phyloP scores from a whole-genome alignment of 2,329 filamentous ascomycete genomes.

The Chrysoporthe puriensis region DNA sequence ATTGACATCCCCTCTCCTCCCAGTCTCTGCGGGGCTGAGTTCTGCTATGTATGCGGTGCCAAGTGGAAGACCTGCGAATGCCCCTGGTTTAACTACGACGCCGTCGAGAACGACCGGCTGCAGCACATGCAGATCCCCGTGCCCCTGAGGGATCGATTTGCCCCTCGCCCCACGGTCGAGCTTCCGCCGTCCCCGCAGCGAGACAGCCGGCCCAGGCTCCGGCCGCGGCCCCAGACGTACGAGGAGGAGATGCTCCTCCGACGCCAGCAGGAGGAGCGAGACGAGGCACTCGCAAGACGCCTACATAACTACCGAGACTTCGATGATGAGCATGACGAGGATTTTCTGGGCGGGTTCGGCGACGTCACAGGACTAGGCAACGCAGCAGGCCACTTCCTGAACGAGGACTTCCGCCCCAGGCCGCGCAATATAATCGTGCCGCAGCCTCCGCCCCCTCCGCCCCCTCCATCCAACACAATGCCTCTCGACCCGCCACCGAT shows the following conservation, averaged over 20 bases:
- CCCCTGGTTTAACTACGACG: slow-evolving; percentile 73
- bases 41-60: slow-evolving; percentile 82
- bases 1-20: slow-evolving; percentile 19
- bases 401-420: slow-evolving; percentile 58
- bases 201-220: slow-evolving; percentile 37
- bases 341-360: slow-evolving; percentile 42
- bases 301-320: slow-evolving; percentile 42
- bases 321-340: slow-evolving; percentile 41
- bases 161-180: slow-evolving; percentile 19
- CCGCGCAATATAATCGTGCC: slow-evolving; percentile 43
- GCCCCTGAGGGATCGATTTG: slow-evolving; percentile 33
- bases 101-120: slow-evolving; percentile 56
- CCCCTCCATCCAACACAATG: slow-evolving; percentile 31
- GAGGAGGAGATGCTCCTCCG: slow-evolving; percentile 53
- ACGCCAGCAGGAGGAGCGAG: slow-evolving; percentile 51
- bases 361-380: slow-evolving; percentile 53
- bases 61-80: slow-evolving; percentile 87
- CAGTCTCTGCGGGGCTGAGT: slow-evolving; percentile 77
- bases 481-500: slow-evolving; percentile 31
- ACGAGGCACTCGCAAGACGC: slow-evolving; percentile 46
- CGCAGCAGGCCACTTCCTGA: slow-evolving; percentile 61
- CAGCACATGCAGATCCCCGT: slow-evolving; percentile 56
- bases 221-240: slow-evolving; percentile 42
- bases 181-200: slow-evolving; percentile 37
- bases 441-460: slow-evolving; percentile 37